phyloP scores from a whole-genome alignment of 441 rosid genomes.

The Rhodomyrtus psidioides region DNA sequence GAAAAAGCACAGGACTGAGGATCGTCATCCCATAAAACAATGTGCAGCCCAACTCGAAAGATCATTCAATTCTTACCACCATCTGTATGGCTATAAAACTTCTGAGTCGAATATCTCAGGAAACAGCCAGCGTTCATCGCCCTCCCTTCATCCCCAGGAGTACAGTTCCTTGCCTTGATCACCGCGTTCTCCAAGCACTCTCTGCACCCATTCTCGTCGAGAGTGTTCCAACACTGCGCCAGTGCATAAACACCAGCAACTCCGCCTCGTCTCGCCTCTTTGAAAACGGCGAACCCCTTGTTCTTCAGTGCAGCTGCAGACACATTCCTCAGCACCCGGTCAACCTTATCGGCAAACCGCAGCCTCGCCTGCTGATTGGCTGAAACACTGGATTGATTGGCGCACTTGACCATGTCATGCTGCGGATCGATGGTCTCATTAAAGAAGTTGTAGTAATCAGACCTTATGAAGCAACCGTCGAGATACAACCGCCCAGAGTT shows the following conservation, averaged over 20 bases:
- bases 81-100: neutral
- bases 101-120: slow-evolving; percentile 7
- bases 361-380: neutral
- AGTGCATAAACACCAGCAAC: neutral
- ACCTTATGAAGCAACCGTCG: slow-evolving; percentile 13
- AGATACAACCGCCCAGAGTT: slow-evolving; percentile 8
- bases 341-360: neutral
- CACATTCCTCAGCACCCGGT: neutral
- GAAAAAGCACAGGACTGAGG: neutral
- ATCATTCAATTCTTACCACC: neutral
- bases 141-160: slow-evolving; percentile 4
- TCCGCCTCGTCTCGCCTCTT: neutral
- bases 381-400: neutral
- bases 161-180: neutral
- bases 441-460: slow-evolving; percentile 4
- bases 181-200: slow-evolving; percentile 4
- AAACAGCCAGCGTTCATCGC: slow-evolving; percentile 15
- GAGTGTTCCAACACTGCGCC: slow-evolving; percentile 12
- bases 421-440: slow-evolving; percentile 4
- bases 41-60: neutral
- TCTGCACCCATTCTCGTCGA: neutral
- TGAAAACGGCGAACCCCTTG: neutral
- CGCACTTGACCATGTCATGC: neutral
- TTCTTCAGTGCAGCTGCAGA: neutral
- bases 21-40: neutral